These are phyloP conservation scores for Colletotrichum theobromicola DNA, from an alignment of 2,329 filamentous ascomycete genomes.

Conservation along the genomic window DNA sequence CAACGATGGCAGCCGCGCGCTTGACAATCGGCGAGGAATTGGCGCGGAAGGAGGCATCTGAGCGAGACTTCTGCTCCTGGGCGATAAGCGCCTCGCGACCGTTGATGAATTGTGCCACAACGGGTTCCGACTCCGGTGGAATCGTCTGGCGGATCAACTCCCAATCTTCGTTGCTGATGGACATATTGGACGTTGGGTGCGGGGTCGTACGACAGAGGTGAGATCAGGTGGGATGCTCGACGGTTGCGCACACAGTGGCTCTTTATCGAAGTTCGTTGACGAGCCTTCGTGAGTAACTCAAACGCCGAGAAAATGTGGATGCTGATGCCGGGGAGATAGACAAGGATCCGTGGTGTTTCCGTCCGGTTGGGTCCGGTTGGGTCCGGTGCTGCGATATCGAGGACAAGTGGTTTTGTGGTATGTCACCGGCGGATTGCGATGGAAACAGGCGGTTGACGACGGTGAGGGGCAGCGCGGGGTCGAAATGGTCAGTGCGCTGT, in stretches of 20 bases:
- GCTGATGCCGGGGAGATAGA: neutral
- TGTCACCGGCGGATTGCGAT: conserved; percentile 7
- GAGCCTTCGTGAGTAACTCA: neutral
- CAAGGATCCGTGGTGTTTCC: conserved; percentile 3
- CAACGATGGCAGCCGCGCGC: conserved; percentile 76
- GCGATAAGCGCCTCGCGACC: conserved; percentile 78
- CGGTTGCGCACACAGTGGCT: neutral
- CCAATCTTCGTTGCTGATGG: conserved; percentile 63
- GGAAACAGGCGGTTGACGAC: conserved; percentile 9
- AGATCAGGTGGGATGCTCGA: neutral
- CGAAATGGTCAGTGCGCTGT: neutral
- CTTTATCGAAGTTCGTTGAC: neutral
- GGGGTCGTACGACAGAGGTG: neutral
- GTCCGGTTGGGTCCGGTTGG: neutral
- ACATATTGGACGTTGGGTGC: conserved; percentile 29
- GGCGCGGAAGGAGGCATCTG: conserved; percentile 71
- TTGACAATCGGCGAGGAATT: conserved; percentile 74
- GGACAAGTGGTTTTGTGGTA: neutral
- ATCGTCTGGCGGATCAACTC: conserved; percentile 61
- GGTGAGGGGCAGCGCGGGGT: neutral
- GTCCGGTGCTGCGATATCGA: neutral
- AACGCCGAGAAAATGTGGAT: neutral
- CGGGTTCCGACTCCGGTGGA: conserved; percentile 68
- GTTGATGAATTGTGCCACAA: conserved; percentile 81
- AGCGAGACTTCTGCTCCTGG: conserved; percentile 82